Evolutionary conservation across 2,329 filamentous ascomycete genomes (phyloP), one percentile per base, ranked within the genome.

Genomic region (Aspergillus ibericus): DNA sequence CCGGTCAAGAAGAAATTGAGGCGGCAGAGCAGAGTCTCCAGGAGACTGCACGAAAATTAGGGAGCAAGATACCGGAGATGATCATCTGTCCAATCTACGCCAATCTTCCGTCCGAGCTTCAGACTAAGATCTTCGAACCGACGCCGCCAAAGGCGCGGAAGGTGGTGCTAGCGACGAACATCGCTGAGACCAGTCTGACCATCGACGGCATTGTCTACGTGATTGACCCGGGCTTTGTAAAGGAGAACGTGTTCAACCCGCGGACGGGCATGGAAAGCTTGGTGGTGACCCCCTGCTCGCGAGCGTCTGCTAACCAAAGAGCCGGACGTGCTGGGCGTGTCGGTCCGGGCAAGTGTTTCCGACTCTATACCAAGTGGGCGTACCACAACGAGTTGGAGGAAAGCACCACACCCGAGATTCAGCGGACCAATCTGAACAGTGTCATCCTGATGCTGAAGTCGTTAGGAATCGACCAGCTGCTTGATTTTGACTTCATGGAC

Each of bases 151-250:
- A 88, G 16, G 88, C 90, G 0, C 85, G 95, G 27, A 99, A 98
- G 72, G 92, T 98, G 0, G 92, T 99, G 0, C 78, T 98, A 36
- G 92, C 93, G 0, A 98, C 95, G 2, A 99, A 99, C 71, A 98
- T 99, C 74, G 95, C 95, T 2, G 95, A 99, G 75, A 99, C 95
- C 0, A 92, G 88, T 80, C 78, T 99, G 70, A 99, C 95, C 0
- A 96, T 99, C 58, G 93, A 98, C 72, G 93, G 93, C 15, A 96
- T 98, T 59, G 90, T 93, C 8, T 97, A 96, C 72, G 95, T 98
- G 35, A 96, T 98, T 59, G 95, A 99, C 67, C 91, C 91, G 0
- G 95, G 95, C 0, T 96, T 96, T 64, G 92, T 95, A 62, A 99
- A 99, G 74, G 92, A 98, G 71, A 96, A 96, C 66, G 85, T 93